Evolutionary conservation across 2,329 filamentous ascomycete species (phyloP).

Genomic region (Magnaporthales sp.): DNA sequence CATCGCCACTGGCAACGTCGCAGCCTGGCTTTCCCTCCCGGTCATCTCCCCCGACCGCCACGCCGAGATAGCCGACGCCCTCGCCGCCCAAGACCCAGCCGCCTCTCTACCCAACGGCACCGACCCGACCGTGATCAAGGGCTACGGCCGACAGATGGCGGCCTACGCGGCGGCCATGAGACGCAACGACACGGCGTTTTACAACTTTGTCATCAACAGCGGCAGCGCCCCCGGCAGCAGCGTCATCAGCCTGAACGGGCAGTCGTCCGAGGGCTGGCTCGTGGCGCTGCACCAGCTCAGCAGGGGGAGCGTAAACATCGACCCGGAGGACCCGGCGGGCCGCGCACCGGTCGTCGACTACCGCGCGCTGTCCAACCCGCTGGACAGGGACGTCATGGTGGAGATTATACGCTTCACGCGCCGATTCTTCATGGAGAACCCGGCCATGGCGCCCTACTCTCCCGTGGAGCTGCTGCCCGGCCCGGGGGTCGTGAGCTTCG

Average conservation of each 20-base stretch:
- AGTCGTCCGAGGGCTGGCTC: constrained; percentile 8
- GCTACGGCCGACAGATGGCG: constrained; percentile 26
- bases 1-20: constrained; percentile 19
- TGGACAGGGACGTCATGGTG: constrained; percentile 39
- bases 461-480: constrained; percentile 27
- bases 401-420: constrained; percentile 28
- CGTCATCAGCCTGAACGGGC: background rate
- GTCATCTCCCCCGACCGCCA: constrained; percentile 20
- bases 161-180: constrained; percentile 17
- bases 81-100: constrained; percentile 22
- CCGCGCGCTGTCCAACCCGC: constrained; percentile 32
- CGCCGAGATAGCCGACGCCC: constrained; percentile 15
- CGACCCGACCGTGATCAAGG: constrained; percentile 25
- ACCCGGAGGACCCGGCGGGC: constrained; percentile 25
- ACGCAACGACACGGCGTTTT: constrained; percentile 23
- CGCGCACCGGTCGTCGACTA: constrained; percentile 28
- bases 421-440: constrained; percentile 17
- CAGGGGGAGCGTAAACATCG: constrained; percentile 28
- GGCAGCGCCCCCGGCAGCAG: constrained; percentile 15
- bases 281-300: constrained; percentile 28
- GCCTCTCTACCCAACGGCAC: constrained; percentile 22
- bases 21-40: constrained; percentile 23
- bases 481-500: constrained; percentile 19
- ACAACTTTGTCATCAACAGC: constrained; percentile 20
- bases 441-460: constrained; percentile 21